Evolutionary conservation across 768 basidiomycete genomes (phyloP).

Genomic region (Mycena leptocephala): DNA sequence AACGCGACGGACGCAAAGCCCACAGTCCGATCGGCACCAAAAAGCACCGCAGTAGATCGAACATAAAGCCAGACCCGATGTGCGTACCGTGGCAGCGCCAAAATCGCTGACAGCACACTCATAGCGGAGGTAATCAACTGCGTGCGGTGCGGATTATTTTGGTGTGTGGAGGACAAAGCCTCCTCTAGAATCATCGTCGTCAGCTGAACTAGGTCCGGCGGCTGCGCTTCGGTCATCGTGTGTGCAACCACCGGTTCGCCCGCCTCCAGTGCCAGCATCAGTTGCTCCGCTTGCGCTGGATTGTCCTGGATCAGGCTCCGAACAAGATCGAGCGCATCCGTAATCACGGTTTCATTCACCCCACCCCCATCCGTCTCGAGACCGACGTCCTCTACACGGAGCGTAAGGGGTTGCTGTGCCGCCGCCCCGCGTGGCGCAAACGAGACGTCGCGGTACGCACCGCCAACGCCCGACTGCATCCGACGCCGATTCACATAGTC

Average conservation of each 20-base stretch:
- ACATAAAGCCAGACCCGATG: constrained; percentile 92
- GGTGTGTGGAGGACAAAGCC: constrained; percentile 70
- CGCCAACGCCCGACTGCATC: constrained; percentile 57
- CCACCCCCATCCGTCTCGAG: constrained; percentile 77
- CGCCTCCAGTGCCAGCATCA: constrained; percentile 79
- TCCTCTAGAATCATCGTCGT: constrained; percentile 89
- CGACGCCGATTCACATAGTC: constrained; percentile 80
- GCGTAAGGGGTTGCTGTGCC: constrained; percentile 52
- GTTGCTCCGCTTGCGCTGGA: constrained; percentile 71
- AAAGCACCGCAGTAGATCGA: constrained; percentile 83
- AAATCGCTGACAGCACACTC: constrained; percentile 84
- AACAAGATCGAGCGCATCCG: constrained; percentile 85
- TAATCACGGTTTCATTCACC: constrained; percentile 74
- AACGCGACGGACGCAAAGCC: constrained; percentile 78
- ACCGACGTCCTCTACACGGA: constrained; percentile 79
- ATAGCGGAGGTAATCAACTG: constrained; percentile 86
- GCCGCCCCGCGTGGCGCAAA: constrained; percentile 63
- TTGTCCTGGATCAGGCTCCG: constrained; percentile 84
- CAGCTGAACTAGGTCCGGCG: constrained; percentile 84
- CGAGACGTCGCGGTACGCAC: constrained; percentile 67
- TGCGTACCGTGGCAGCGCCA: constrained; percentile 83
- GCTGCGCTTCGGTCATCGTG: constrained; percentile 66
- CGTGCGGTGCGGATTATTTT: constrained; percentile 61
- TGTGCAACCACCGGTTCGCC: constrained; percentile 69
- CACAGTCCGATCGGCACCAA: constrained; percentile 72